Conservation (phyloP, 1,284 basidiomycete species). For the Coniferiporia weirii region DNA sequence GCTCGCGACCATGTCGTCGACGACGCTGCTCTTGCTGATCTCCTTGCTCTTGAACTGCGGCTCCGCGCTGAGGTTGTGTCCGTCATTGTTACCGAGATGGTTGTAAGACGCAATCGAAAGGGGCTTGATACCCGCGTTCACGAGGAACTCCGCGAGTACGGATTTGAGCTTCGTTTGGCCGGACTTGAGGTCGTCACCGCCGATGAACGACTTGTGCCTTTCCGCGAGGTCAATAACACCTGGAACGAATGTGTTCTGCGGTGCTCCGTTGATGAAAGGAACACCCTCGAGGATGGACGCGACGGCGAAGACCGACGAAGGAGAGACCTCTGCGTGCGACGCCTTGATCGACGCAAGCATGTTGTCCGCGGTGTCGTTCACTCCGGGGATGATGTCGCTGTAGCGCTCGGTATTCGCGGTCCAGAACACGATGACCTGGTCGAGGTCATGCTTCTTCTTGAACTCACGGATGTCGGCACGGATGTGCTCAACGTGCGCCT, state of each 20-base stretch:
- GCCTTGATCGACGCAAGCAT: constrained; percentile 78
- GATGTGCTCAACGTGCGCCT: constrained; percentile 87
- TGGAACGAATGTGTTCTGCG: constrained; percentile 99
- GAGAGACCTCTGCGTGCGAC: constrained; percentile 91
- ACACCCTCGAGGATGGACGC: constrained; percentile 93
- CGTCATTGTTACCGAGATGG: constrained; percentile 98
- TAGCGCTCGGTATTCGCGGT: constrained; percentile 99
- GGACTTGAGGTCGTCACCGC: constrained; percentile 97
- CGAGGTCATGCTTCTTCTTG: constrained; percentile 80
- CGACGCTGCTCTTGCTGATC: constrained; percentile 93
- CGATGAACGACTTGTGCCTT: constrained; percentile 87
- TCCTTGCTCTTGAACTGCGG: constrained; percentile 98
- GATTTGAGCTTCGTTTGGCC: constrained; percentile 94
- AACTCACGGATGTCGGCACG: constrained; percentile 92
- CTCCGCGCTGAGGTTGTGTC: constrained; percentile 89
- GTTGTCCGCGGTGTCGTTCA: constrained; percentile 94
- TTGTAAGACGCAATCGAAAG: constrained; percentile 97
- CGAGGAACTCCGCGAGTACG: constrained; percentile 95
- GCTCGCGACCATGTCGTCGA: constrained; percentile 95
- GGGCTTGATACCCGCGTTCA: constrained; percentile 98
- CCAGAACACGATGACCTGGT: constrained; percentile 92
- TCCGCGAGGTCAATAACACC: constrained; percentile 93
- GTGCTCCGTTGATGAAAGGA: constrained; percentile 96
- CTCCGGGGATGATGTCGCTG: constrained; percentile 88
- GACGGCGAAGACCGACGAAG: constrained; percentile 93